Evolutionary conservation across 1,284 basidiomycete species (phyloP).

Genomic region (Ustilago tritici): DNA sequence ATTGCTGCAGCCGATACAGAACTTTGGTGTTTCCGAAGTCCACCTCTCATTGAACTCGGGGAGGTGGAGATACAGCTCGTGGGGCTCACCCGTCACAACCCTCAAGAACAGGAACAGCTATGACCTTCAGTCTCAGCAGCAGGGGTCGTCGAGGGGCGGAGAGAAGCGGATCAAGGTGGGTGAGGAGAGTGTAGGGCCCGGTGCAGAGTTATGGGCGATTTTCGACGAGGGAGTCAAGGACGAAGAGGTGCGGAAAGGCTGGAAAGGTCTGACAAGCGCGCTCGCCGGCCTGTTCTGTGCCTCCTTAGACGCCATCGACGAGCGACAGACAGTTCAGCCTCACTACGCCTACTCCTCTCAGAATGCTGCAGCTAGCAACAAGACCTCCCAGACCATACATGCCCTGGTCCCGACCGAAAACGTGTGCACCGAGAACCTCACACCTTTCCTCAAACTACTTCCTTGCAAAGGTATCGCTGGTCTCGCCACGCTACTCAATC

Average conservation of each 20-base stretch:
- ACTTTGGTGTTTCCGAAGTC: constrained; percentile 85
- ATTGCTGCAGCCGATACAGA: constrained; percentile 84
- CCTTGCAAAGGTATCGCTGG: constrained; percentile 90
- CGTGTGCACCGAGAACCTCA: constrained; percentile 92
- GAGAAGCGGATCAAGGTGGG: constrained; percentile 27
- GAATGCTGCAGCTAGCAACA: background rate
- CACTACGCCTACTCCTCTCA: constrained; percentile 24
- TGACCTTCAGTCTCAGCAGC: background rate
- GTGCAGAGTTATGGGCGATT: constrained; percentile 87
- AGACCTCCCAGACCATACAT: constrained; percentile 35
- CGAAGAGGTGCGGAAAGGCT: constrained; percentile 68
- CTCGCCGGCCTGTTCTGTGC: constrained; percentile 94
- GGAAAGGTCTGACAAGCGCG: constrained; percentile 86
- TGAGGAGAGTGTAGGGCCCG: constrained; percentile 80
- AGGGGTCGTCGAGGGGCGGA: background rate
- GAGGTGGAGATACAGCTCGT: constrained; percentile 87
- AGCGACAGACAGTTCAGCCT: constrained; percentile 47
- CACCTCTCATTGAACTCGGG: constrained; percentile 88
- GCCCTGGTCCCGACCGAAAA: constrained; percentile 50
- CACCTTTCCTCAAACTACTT: constrained; percentile 91
- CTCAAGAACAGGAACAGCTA: constrained; percentile 9
- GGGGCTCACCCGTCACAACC: constrained; percentile 71
- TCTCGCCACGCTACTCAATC: constrained; percentile 85
- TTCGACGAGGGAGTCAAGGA: constrained; percentile 71
- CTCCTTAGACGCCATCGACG: constrained; percentile 76